Evolutionary conservation across 805 yeast species (phyloP).

Genomic region (Barnettozyma pratensis): DNA sequence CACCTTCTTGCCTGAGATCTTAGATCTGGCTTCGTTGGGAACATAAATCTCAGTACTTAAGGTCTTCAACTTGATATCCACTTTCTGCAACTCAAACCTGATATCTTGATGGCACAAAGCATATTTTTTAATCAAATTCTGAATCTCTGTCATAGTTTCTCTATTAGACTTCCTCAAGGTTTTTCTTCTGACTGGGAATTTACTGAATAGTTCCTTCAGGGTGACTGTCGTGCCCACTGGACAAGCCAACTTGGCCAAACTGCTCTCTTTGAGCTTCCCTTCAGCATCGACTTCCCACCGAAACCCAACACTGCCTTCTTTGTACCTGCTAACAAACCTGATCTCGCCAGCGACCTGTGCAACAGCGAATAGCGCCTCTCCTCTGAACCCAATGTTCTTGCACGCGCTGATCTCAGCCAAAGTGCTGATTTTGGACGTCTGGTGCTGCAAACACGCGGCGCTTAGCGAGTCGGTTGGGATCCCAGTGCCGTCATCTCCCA

Average conservation of each 20-base stretch:
- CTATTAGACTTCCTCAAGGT: constrained; percentile 20
- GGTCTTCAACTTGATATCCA: neutral
- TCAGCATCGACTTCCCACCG: neutral
- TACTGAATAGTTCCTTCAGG: constrained; percentile 28
- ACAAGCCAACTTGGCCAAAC: constrained; percentile 28
- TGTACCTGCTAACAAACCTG: constrained; percentile 25
- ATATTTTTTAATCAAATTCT: constrained; percentile 25
- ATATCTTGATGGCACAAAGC: constrained; percentile 27
- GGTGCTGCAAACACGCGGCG: constrained; percentile 34
- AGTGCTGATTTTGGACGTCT: constrained; percentile 37
- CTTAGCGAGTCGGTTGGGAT: constrained; percentile 20
- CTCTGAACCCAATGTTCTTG: constrained; percentile 42
- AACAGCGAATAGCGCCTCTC: constrained; percentile 41
- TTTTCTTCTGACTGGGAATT: constrained; percentile 30
- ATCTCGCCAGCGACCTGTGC: constrained; percentile 26
- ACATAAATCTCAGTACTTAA: neutral
- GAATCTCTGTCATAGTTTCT: constrained; percentile 4
- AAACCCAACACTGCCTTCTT: constrained; percentile 17
- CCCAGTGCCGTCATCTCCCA: constrained; percentile 39
- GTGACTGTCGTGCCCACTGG: constrained; percentile 32
- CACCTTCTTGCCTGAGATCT: neutral
- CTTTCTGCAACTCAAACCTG: constrained; percentile 24
- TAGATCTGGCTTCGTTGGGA: neutral
- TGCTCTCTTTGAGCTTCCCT: constrained; percentile 34
- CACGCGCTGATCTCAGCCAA: constrained; percentile 27